A percentile compares a stretch with the other conserved stretches of the same genome.
Evolutionary conservation across 2,329 filamentous ascomycete species (phyloP).

Genomic region (Thelonectria discophora): DNA sequence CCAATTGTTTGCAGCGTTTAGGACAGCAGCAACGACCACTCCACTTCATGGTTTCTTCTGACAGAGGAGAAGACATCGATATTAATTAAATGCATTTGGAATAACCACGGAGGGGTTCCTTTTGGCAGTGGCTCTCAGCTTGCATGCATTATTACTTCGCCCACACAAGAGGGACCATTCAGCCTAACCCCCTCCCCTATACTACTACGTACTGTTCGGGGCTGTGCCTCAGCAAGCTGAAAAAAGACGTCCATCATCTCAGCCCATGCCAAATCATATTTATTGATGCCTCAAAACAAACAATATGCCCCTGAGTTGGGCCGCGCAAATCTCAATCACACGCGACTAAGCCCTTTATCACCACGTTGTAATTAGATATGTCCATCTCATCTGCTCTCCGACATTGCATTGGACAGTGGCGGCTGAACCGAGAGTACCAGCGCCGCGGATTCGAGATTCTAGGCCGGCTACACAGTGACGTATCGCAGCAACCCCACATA

Average conservation of each 20-base stretch:
- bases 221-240: not conserved
- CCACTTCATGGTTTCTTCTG: not conserved
- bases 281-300: not conserved
- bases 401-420: slow-evolving; percentile 23
- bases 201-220: too few relatives aligned
- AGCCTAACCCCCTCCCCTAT: not conserved
- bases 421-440: slow-evolving; percentile 26
- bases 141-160: not conserved
- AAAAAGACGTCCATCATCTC: too few relatives aligned
- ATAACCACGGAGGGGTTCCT: not conserved
- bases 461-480: slow-evolving; percentile 34
- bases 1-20: not conserved
- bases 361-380: slow-evolving; percentile 21
- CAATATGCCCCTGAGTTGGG: slow-evolving; percentile 27
- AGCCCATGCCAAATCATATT: not conserved
- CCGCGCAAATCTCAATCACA: slow-evolving; percentile 23
- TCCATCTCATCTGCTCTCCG: slow-evolving; percentile 39
- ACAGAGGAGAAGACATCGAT: not conserved
- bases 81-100: not conserved
- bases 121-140: not conserved
- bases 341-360: slow-evolving; percentile 12
- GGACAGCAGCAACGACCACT: not conserved
- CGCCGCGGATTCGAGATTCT: slow-evolving; percentile 28
- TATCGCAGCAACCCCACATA: slow-evolving; percentile 18
- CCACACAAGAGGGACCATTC: not conserved